phyloP scores from a whole-genome alignment of 2,329 filamentous ascomycete genomes.

The Cercospora nicotianae region DNA sequence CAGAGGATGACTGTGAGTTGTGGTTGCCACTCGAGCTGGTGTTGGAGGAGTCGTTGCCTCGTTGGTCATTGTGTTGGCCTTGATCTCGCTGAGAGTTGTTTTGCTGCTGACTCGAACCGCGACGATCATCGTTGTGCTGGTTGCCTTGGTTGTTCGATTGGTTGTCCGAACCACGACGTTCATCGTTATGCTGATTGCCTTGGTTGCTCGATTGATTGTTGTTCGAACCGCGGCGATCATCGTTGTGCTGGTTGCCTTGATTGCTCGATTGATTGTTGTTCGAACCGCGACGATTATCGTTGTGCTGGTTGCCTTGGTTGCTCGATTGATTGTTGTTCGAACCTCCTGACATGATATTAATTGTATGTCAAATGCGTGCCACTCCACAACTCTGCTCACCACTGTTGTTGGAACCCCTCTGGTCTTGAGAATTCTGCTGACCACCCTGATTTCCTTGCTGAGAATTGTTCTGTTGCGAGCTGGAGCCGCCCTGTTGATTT shows the following conservation, averaged over 20 bases:
- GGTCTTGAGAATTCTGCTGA: not conserved
- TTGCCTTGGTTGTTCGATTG: slow-evolving; percentile 1
- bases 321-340: not conserved
- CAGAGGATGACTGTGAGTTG: not conserved
- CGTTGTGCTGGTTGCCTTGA: not conserved
- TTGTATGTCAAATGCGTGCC: not conserved
- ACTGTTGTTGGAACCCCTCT: not conserved
- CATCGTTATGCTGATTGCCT: too few species aligned
- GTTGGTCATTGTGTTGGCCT: not conserved
- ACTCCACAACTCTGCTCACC: not conserved
- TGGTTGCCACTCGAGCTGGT: not conserved
- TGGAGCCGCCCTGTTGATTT: not conserved
- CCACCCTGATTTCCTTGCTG: not conserved
- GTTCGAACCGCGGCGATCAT: not conserved
- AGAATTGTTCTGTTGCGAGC: not conserved
- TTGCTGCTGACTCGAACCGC: not conserved
- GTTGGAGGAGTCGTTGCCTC: not conserved
- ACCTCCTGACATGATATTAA: not conserved
- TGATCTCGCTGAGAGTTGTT: not conserved
- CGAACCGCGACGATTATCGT: not conserved
- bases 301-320: slow-evolving; percentile 1
- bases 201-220: not conserved
- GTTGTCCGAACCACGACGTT: too few species aligned
- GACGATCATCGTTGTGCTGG: not conserved
- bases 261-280: not conserved